A percentile compares a stretch with the other conserved stretches of the same genome.
Evolutionary conservation across 2,329 filamentous ascomycete species (phyloP).

Genomic region (Stemphylium lycopersici): DNA sequence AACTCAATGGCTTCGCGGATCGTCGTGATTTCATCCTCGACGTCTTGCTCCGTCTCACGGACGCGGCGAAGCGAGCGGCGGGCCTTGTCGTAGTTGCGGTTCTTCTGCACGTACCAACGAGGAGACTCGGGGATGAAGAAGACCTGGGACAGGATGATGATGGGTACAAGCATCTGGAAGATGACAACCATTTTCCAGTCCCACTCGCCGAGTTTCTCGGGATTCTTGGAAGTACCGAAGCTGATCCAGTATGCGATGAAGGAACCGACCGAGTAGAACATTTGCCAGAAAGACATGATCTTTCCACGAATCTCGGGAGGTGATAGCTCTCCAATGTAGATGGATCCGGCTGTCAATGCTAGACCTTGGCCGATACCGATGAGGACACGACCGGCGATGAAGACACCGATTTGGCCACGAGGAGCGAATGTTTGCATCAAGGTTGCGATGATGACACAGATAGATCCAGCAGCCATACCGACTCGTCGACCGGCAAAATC

Average conservation of each 20-base stretch:
- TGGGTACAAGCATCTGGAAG: slow-evolving; percentile 72
- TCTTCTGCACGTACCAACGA: slow-evolving; percentile 70
- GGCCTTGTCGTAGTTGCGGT: slow-evolving; percentile 66
- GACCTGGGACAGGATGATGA: slow-evolving; percentile 65
- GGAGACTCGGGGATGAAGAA: slow-evolving; percentile 70
- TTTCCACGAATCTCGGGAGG: slow-evolving; percentile 68
- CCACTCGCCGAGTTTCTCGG: slow-evolving; percentile 67
- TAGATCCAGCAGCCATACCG: slow-evolving; percentile 69
- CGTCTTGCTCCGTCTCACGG: slow-evolving; percentile 67
- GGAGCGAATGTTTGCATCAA: slow-evolving; percentile 72
- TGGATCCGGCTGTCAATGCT: slow-evolving; percentile 69
- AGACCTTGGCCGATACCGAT: slow-evolving; percentile 74
- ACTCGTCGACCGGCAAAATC: slow-evolving; percentile 67
- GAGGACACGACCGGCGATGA: slow-evolving; percentile 71
- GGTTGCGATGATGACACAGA: slow-evolving; percentile 70
- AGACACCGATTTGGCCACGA: slow-evolving; percentile 63
- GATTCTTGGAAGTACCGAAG: slow-evolving; percentile 65
- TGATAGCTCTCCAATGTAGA: slow-evolving; percentile 73
- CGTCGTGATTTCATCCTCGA: slow-evolving; percentile 68
- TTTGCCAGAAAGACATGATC: slow-evolving; percentile 73
- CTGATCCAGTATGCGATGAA: slow-evolving; percentile 70
- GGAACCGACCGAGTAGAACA: slow-evolving; percentile 69
- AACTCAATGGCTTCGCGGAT: slow-evolving; percentile 74
- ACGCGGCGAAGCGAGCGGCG: slow-evolving; percentile 64
- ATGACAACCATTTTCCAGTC: slow-evolving; percentile 76